Evolutionary conservation across 306 rosid species (phyloP).

Genomic region (Aeschynomene evenia): DNA sequence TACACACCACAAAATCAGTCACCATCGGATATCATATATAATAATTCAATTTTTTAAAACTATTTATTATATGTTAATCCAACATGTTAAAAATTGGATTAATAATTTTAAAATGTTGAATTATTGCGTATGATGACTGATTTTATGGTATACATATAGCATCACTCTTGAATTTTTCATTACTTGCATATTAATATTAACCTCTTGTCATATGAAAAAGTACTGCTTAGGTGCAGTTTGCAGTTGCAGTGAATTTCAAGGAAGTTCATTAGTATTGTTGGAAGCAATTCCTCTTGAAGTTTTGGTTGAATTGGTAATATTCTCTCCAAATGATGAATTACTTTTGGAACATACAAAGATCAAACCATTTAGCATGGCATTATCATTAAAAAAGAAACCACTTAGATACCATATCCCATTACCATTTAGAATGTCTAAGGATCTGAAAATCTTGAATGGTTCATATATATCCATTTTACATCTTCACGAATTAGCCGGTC

Average conservation of each 20-base stretch:
- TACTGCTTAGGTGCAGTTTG: not conserved
- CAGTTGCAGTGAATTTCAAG: not conserved
- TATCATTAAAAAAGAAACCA: not conserved
- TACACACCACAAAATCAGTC: too few relatives aligned
- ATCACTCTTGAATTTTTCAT: conserved; percentile 9
- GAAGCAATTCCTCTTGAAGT: not conserved
- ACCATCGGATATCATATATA: too few relatives aligned
- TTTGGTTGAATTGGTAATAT: not conserved
- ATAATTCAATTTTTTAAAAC: too few relatives aligned
- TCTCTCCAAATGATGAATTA: not conserved
- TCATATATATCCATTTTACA: not conserved
- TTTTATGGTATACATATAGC: too few relatives aligned
- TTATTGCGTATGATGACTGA: too few relatives aligned
- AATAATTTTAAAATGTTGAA: too few relatives aligned
- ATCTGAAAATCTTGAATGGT: not conserved
- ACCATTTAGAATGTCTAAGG: not conserved
- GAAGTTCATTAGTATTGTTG: conserved; percentile 4
- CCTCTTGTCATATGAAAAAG: not conserved
- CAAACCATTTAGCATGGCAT: not conserved
- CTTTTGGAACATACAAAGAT: not conserved
- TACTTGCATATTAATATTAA: not conserved
- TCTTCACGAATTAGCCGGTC: not conserved
- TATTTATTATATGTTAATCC: too few relatives aligned
- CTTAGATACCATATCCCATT: not conserved
- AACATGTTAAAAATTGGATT: too few relatives aligned